These are phyloP conservation scores for Ceratocystis alfenasii DNA, from an alignment of 2,329 filamentous ascomycete genomes.

Conservation along the genomic window DNA sequence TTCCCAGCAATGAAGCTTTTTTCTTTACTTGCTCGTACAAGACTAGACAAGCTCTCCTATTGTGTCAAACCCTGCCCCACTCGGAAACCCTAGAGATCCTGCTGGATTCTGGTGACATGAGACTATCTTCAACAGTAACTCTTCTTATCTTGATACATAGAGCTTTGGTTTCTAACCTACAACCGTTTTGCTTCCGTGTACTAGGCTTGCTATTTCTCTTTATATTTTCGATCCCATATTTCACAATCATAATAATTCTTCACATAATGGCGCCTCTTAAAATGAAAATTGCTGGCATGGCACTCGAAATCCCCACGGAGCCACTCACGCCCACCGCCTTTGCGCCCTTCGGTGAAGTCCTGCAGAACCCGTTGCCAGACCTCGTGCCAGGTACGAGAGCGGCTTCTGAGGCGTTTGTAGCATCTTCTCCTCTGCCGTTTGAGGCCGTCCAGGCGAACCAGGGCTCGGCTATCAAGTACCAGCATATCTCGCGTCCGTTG, in stretches of 20 bases:
- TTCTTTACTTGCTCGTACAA: too few relatives aligned
- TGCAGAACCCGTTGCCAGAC: conserved; percentile 57
- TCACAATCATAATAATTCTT: neutral
- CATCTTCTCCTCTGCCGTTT: conserved; percentile 29
- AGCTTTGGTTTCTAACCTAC: too few relatives aligned
- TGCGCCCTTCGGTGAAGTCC: conserved; percentile 68
- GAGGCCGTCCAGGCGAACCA: conserved; percentile 61
- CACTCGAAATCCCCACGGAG: conserved; percentile 39
- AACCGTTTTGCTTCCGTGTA: neutral
- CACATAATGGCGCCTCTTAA: conserved; percentile 6
- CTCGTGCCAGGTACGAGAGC: conserved; percentile 27
- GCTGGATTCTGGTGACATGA: neutral
- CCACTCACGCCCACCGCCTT: conserved; percentile 61
- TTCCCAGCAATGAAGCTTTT: too few relatives aligned
- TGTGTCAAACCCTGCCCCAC: neutral
- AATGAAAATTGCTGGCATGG: conserved; percentile 5
- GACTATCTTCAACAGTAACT: too few relatives aligned
- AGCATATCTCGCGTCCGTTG: conserved; percentile 59
- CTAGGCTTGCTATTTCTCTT: neutral
- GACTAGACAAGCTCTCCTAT: neutral
- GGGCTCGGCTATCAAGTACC: conserved; percentile 76
- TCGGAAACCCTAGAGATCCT: neutral
- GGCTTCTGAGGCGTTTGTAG: conserved; percentile 9
- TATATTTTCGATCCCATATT: neutral
- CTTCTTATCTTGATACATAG: too few relatives aligned